Evolutionary conservation across 106 monocot genomes (phyloP).

Genomic region (Allium fistulosum): DNA sequence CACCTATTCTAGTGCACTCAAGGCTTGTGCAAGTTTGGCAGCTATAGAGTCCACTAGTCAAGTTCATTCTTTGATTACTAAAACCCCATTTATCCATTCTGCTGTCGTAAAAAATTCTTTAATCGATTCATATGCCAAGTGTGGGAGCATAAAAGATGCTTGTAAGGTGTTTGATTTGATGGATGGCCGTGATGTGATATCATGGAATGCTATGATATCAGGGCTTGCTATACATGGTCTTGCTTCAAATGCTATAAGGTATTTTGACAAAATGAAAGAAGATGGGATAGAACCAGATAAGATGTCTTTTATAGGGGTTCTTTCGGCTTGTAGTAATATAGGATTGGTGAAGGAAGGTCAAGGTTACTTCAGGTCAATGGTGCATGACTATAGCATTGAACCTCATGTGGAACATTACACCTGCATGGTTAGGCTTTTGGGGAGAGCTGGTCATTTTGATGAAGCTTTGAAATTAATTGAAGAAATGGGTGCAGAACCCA

Average conservation of each 20-base stretch:
- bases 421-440: slow-evolving; percentile 85
- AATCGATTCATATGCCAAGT: slow-evolving; percentile 81
- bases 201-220: slow-evolving; percentile 88
- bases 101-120: slow-evolving; percentile 53
- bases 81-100: slow-evolving; percentile 46
- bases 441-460: slow-evolving; percentile 55
- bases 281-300: slow-evolving; percentile 34
- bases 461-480: slow-evolving; percentile 66
- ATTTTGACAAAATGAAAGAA: slow-evolving; percentile 54
- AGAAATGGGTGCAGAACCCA: slow-evolving; percentile 46
- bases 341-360: slow-evolving; percentile 51
- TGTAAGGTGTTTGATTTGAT: slow-evolving; percentile 53
- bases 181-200: slow-evolving; percentile 42
- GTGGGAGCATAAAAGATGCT: slow-evolving; percentile 48
- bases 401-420: slow-evolving; percentile 83
- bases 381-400: slow-evolving; percentile 36
- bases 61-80: slow-evolving; percentile 53
- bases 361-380: slow-evolving; percentile 46
- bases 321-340: slow-evolving; percentile 66
- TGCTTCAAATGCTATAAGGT: slow-evolving; percentile 28
- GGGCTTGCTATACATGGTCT: slow-evolving; percentile 80
- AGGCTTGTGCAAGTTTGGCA: slow-evolving; percentile 75
- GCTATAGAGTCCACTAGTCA: slow-evolving; percentile 44
- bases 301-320: slow-evolving; percentile 65
- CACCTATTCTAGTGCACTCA: slow-evolving; percentile 75